Percentiles rank a stretch among this genome's conserved stretches.
Conservation (phyloP, 805 yeast species). For the Kuraishia capsulata region DNA sequence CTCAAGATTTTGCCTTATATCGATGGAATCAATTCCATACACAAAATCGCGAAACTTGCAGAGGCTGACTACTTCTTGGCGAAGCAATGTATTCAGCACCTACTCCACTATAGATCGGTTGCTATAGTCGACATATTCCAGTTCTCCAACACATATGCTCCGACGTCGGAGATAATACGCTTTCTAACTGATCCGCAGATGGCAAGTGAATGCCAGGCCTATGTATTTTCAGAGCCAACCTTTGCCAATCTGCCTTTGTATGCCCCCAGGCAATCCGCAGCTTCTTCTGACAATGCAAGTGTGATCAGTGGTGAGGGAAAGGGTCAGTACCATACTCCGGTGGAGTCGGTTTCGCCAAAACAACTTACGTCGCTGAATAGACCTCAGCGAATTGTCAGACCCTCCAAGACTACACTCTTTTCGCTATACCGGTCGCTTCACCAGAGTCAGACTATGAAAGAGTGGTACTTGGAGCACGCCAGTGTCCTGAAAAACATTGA, state of each 20-base stretch:
- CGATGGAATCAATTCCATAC: conserved; percentile 80
- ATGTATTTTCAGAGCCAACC: conserved; percentile 44
- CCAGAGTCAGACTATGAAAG: conserved; percentile 67
- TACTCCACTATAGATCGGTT: conserved; percentile 83
- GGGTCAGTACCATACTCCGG: not conserved
- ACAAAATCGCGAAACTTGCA: conserved; percentile 67
- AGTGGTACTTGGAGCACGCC: conserved; percentile 71
- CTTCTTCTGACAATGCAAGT: conserved; percentile 2
- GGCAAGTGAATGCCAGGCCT: conserved; percentile 80
- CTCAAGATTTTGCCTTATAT: conserved; percentile 76
- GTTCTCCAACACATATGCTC: conserved; percentile 80
- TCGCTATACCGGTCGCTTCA: conserved; percentile 68
- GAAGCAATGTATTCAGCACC: conserved; percentile 81
- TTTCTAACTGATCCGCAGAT: conserved; percentile 58
- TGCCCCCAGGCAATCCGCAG: conserved; percentile 13
- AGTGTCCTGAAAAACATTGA: conserved; percentile 59
- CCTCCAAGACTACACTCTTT: conserved; percentile 60
- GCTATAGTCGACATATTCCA: conserved; percentile 82
- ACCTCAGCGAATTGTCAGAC: conserved; percentile 24
- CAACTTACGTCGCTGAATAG: not conserved
- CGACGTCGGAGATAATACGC: conserved; percentile 66
- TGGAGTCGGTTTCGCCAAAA: conserved; percentile 8
- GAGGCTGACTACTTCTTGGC: conserved; percentile 74
- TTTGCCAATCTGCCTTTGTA: conserved; percentile 25
- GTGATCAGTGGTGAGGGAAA: not conserved